Percentiles rank a stretch among this genome's conserved stretches.
Evolutionary conservation across 768 basidiomycete species (phyloP).

Genomic region (Lentinula guzmanii): DNA sequence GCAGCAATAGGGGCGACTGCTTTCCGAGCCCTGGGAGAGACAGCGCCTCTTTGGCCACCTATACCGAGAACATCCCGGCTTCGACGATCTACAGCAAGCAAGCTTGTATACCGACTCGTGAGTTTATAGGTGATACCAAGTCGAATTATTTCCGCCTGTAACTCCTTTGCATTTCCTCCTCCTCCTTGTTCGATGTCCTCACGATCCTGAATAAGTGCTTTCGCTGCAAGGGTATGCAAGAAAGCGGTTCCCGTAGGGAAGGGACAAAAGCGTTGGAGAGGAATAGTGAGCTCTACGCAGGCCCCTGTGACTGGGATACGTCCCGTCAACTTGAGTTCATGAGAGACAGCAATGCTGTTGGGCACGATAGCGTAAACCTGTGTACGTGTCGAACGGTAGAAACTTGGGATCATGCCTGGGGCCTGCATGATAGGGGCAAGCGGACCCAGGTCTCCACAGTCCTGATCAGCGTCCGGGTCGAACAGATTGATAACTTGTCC

Average conservation of each 20-base stretch:
- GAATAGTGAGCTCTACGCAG: not conserved
- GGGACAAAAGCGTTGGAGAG: not conserved
- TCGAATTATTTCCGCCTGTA: slow-evolving; percentile 34
- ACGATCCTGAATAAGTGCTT: slow-evolving; percentile 38
- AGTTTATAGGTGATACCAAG: slow-evolving; percentile 48
- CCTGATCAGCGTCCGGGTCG: not conserved
- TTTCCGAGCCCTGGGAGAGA: not conserved
- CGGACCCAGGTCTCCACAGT: slow-evolving; percentile 9
- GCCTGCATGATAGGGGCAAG: slow-evolving; percentile 23
- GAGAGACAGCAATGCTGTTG: not conserved
- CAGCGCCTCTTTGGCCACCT: not conserved
- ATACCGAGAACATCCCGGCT: not conserved
- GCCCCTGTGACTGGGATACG: slow-evolving; percentile 3
- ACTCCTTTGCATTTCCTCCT: slow-evolving; percentile 10
- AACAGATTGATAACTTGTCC: slow-evolving; percentile 11
- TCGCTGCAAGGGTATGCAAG: slow-evolving; percentile 51
- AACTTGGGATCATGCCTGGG: slow-evolving; percentile 27
- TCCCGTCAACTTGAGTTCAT: slow-evolving; percentile 21
- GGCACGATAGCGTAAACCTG: slow-evolving; percentile 16
- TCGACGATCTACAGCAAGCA: slow-evolving; percentile 40
- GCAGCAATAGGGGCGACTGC: not conserved
- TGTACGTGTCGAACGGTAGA: slow-evolving; percentile 21
- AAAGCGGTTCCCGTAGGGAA: slow-evolving; percentile 16
- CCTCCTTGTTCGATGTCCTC: slow-evolving; percentile 20
- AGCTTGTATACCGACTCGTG: slow-evolving; percentile 46